phyloP scores from a whole-genome alignment of 169 alveolate species.

The Plasmodium chabaudi region DNA sequence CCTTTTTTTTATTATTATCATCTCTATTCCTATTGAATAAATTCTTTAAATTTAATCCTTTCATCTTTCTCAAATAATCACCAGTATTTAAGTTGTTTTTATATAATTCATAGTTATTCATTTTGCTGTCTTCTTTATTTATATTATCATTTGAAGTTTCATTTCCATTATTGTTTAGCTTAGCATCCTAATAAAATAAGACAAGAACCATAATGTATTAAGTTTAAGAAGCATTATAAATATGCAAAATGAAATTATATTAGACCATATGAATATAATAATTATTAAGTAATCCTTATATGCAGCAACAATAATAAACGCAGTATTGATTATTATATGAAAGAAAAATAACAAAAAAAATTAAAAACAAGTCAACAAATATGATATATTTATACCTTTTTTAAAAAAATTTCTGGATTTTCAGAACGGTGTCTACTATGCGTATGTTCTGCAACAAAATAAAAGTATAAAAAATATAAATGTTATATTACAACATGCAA shows the following conservation, averaged over 20 bases:
- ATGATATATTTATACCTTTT: slow-evolving; percentile 10
- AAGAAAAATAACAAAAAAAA: too few species aligned
- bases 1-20: neutral
- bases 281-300: too few species aligned
- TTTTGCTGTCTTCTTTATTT: slow-evolving; percentile 39
- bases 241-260: neutral
- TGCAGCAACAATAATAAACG: too few species aligned
- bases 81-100: slow-evolving; percentile 40
- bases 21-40: slow-evolving; percentile 29
- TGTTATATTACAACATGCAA: neutral
- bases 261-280: neutral
- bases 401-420: slow-evolving; percentile 17
- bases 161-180: slow-evolving; percentile 42
- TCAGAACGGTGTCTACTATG: slow-evolving; percentile 49
- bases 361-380: too few species aligned
- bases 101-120: slow-evolving; percentile 64
- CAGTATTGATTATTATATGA: too few species aligned
- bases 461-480: neutral
- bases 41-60: slow-evolving; percentile 35
- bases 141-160: slow-evolving; percentile 8
- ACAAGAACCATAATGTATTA: neutral
- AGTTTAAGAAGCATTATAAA: neutral
- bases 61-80: slow-evolving; percentile 21
- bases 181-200: slow-evolving; percentile 19
- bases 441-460: slow-evolving; percentile 26